Conservation (phyloP, 148 eudicot genomes). For the Selenicereus undatus region DNA sequence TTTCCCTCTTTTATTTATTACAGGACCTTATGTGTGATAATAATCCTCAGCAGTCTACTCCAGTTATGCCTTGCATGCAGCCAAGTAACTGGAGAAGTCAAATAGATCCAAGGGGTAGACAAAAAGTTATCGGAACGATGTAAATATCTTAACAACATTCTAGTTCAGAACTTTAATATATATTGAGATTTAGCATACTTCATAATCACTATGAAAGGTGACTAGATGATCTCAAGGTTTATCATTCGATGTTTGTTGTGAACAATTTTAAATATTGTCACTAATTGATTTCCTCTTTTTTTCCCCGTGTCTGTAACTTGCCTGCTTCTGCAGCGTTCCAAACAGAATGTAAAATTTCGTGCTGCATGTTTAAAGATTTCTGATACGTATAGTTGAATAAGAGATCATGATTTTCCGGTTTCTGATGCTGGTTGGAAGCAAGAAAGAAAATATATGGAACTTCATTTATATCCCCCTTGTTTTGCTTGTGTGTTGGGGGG, state of each 20-base stretch:
- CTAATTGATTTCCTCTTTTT: background rate
- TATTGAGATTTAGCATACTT: background rate
- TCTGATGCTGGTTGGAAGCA: no score
- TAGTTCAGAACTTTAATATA: background rate
- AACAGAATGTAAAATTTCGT: background rate
- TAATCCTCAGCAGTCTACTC: background rate
- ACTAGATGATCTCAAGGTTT: background rate
- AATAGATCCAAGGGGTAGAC: background rate
- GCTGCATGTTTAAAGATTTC: background rate
- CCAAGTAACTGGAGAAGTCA: background rate
- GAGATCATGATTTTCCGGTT: no score
- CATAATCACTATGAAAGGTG: background rate
- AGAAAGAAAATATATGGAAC: no score
- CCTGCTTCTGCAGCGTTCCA: background rate
- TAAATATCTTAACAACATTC: background rate
- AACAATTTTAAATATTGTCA: background rate
- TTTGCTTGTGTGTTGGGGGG: no score
- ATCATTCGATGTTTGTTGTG: background rate
- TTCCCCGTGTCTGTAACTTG: background rate
- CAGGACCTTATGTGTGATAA: constrained; percentile 19
- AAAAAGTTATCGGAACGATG: constrained; percentile 10
- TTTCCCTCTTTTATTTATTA: background rate
- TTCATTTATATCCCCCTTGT: no score
- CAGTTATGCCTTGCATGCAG: constrained; percentile 6
- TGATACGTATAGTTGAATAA: no score